phyloP scores from a whole-genome alignment of 805 yeast genomes.

The Blastobotrys robertii region DNA sequence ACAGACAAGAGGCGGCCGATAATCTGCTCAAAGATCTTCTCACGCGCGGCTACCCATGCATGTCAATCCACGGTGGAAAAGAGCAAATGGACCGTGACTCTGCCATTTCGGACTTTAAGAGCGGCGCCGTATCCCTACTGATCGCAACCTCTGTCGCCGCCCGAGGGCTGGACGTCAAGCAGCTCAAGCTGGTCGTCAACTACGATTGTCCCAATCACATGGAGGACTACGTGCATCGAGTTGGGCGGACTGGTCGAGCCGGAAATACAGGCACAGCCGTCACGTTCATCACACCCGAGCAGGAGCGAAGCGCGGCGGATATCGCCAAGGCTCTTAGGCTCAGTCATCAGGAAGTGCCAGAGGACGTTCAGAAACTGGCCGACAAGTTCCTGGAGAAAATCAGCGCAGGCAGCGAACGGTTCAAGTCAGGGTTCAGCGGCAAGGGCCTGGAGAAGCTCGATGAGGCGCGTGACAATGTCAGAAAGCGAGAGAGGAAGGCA shows the following conservation, averaged over 20 bases:
- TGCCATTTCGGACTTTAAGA: constrained; percentile 61
- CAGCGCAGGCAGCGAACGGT: constrained; percentile 54
- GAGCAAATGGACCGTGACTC: constrained; percentile 73
- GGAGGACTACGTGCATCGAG: constrained; percentile 94
- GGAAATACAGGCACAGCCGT: constrained; percentile 67
- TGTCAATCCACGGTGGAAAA: constrained; percentile 85
- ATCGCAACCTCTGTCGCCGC: constrained; percentile 94
- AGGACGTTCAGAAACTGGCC: constrained; percentile 42
- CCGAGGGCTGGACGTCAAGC: constrained; percentile 89
- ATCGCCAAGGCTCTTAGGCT: constrained; percentile 57
- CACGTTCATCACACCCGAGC: constrained; percentile 55
- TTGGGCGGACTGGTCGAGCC: constrained; percentile 94
- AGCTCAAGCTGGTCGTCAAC: constrained; percentile 69
- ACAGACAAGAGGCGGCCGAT: constrained; percentile 84
- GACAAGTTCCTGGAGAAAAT: constrained; percentile 48
- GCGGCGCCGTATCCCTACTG: constrained; percentile 47
- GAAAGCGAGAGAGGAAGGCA: constrained; percentile 40
- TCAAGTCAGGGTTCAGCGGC: constrained; percentile 79
- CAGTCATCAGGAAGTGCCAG: constrained; percentile 47
- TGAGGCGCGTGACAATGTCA: constrained; percentile 42
- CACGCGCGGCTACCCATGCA: constrained; percentile 45
- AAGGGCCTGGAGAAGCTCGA: constrained; percentile 78
- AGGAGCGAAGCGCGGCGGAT: constrained; percentile 57
- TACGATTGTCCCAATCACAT: constrained; percentile 76
- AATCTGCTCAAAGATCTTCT: constrained; percentile 44